These are phyloP conservation scores for Daldinia sp. DNA, from an alignment of 2,329 filamentous ascomycete species.

Conservation along the genomic window DNA sequence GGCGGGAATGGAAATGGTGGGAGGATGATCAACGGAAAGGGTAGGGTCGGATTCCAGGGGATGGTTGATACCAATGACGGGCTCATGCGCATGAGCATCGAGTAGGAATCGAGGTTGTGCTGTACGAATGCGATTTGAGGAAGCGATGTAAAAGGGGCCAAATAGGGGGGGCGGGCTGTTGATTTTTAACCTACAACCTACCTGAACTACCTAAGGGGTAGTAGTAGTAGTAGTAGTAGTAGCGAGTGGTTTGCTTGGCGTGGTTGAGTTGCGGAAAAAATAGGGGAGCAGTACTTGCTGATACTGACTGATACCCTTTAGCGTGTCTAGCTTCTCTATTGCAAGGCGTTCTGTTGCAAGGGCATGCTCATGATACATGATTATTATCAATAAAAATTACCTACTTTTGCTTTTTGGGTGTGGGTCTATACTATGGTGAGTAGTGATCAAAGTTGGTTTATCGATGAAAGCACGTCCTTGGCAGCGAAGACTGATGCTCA, in stretches of 20 bases:
- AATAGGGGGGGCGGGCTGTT: neutral
- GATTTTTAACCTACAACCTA: no score
- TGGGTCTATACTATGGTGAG: neutral
- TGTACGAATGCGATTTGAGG: no score
- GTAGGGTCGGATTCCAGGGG: conserved; percentile 83
- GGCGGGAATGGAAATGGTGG: conserved; percentile 6
- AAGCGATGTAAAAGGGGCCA: neutral
- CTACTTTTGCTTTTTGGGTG: neutral
- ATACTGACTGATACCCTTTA: neutral
- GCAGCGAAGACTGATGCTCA: neutral
- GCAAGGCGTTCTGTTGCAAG: neutral
- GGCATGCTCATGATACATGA: neutral
- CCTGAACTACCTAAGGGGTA: neutral
- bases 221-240: neutral
- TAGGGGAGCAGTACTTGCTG: neutral
- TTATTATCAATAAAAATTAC: neutral
- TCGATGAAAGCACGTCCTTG: neutral
- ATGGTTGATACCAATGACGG: conserved; percentile 97
- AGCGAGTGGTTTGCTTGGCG: neutral
- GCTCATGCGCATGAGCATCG: conserved; percentile 97
- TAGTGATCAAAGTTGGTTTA: neutral
- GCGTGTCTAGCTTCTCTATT: neutral
- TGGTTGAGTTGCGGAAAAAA: neutral
- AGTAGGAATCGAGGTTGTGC: conserved; percentile 61
- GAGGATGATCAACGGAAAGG: conserved; percentile 66